Evolutionary conservation across 805 yeast species (phyloP), one percentile per base, ranked within the genome.

Genomic region (Priceomyces melissophilus): DNA sequence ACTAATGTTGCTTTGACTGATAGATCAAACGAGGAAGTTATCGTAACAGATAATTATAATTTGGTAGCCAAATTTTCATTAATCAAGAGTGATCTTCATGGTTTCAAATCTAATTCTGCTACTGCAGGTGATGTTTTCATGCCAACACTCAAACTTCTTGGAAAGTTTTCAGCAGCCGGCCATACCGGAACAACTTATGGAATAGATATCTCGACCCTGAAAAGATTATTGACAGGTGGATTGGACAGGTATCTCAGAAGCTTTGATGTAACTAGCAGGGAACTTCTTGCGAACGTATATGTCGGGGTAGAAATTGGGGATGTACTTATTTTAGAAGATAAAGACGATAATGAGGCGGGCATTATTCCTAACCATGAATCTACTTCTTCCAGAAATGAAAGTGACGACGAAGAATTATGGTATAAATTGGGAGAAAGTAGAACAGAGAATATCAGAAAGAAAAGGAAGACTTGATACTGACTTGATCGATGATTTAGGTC

Each of bases 161-260:
- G 90, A 1, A 85, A 87, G 55, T 87, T 70, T 56, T 52, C 63
- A 2, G 66, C 58, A 42, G 74, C 74, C 10, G 66, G 67, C 1
- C 67, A 68, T 46, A 78, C 81, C 30, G 96, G 93, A 15, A 79
- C 88, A 9, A 82, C 81, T 16, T 90, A 95, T 43, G 82, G 89
- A 1, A 80, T 84, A 34, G 72, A 70, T 42, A 63, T 75, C 2
- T 43, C 45, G 9, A 60, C 66, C 9, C 63, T 67, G 3, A 69
- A 71, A 8, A 55, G 83, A 23, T 54, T 90, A 6, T 81, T 81
- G 2, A 72, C 87, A 13, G 97, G 95, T 33, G 95, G 96, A 0
- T 73, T 90, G 15, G 99, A 93, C 56, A 74, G 96, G 53, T 91
- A 88, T 53, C 71, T 87, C 20, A 75, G 96, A 43, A 87, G 86